Base-by-base conservation (phyloP, 192 early-diverging fungal genomes). In the Lobosporangium transversale region DNA sequence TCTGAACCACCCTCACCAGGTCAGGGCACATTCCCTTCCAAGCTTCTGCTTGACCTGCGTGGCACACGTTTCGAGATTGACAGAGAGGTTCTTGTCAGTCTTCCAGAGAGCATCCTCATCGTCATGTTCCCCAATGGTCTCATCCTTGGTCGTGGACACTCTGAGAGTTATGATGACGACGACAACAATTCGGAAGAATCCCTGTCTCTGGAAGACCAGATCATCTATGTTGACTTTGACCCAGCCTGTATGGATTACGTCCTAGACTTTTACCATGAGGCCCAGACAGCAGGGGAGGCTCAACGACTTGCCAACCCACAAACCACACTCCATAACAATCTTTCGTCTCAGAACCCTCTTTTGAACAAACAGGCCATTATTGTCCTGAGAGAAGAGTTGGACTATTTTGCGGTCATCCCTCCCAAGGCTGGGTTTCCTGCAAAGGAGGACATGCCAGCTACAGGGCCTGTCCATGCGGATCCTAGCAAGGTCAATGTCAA, bases 371-470 rank as follows among this genome's bases (percentile, higher is more conserved):
- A 86, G 42, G 87, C 87, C 17, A 86, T 94, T 50, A 90, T 94
- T 66, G 91, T 91, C 23, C 66, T 94, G 43, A 83, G 92, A 36
- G 92, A 94, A 68, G 91, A 92, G 60, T 79, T 94, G 48, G 92
- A 94, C 64, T 94, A 90, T 61, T 94, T 91, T 83, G 85, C 88
- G 2, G 85, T 87, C 45, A 66, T 54, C n/a, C 81, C 81, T 50
- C 81, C 81, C 24, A 79, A 79, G 60, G n/a, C 50, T 11, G 63
- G 63, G 2, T 62, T 66, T 26, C 63, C 58, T 30, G 51, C 63
- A 18, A 76, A 76, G 33, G 63, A 76, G 20, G 64, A 76, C 52
- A 47, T 50, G 30, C 45, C 64, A 9, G 73, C 73, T 14, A 57
- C 73, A 8, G 64, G 68, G 31, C 64, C 76, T 21, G 52, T 68